These are phyloP conservation scores for Myriosclerotinia scirpicola DNA, from an alignment of 2,329 filamentous ascomycete species.

Conservation along the genomic window DNA sequence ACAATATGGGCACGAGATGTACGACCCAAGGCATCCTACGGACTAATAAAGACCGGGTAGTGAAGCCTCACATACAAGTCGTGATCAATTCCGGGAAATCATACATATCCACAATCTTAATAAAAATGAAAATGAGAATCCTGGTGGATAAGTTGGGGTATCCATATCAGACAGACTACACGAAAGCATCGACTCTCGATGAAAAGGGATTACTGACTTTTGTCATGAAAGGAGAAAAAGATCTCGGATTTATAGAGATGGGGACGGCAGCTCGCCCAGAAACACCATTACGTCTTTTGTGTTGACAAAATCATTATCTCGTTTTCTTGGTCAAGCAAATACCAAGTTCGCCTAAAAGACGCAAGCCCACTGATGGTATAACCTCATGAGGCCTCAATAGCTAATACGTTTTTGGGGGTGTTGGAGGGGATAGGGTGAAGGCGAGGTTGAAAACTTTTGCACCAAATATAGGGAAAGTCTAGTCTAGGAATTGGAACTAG, in stretches of 20 bases:
- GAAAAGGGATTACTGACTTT: neutral
- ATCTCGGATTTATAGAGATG: neutral
- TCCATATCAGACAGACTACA: neutral
- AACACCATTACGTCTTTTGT: neutral
- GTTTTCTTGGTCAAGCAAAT: too few relatives aligned
- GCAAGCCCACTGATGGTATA: too few relatives aligned
- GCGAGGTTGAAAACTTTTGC: neutral
- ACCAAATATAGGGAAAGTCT: neutral
- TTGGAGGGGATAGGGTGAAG: too few relatives aligned
- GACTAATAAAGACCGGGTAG: constrained; percentile 48
- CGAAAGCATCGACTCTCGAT: neutral
- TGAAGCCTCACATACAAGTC: neutral
- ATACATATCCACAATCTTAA: neutral
- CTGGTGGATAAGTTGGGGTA: neutral
- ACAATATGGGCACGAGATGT: constrained; percentile 58
- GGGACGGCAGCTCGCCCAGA: neutral
- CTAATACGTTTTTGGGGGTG: too few relatives aligned
- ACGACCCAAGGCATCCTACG: constrained; percentile 60
- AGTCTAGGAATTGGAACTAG: neutral
- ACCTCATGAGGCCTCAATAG: too few relatives aligned
- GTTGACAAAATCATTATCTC: neutral
- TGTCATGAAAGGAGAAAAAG: neutral
- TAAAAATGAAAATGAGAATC: too few relatives aligned
- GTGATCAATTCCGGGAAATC: neutral
- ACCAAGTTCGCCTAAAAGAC: too few relatives aligned